phyloP scores from a whole-genome alignment of 495 filamentous ascomycete genomes.

The Xylaria longipes region DNA sequence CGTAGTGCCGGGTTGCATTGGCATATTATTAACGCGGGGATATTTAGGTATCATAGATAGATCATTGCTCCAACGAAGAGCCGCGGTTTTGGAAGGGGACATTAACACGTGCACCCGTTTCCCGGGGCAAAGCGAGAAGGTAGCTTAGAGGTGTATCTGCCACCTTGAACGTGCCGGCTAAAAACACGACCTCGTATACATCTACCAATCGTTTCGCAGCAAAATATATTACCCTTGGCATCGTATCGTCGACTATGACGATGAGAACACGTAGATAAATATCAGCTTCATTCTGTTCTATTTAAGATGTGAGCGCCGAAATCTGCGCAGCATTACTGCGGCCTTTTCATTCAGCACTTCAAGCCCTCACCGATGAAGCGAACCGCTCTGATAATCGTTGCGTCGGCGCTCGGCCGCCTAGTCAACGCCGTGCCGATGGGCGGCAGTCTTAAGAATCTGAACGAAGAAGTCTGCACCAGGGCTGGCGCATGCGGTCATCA shows the following conservation, averaged over 20 bases:
- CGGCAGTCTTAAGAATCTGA: conserved; percentile 17
- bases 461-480: conserved; percentile 16
- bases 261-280: conserved; percentile 9
- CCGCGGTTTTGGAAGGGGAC: background rate
- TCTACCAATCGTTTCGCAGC: conserved; percentile 2
- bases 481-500: conserved; percentile 15
- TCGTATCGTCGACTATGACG: background rate
- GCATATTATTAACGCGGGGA: background rate
- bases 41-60: too few relatives aligned
- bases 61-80: background rate
- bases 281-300: background rate
- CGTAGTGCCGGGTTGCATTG: background rate
- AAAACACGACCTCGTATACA: background rate
- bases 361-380: conserved; percentile 1
- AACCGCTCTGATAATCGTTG: background rate
- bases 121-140: background rate
- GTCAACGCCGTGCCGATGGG: conserved; percentile 16
- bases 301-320: background rate
- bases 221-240: conserved; percentile 9
- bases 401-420: background rate
- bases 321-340: background rate
- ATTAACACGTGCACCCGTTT: background rate
- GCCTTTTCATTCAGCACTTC: background rate
- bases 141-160: background rate
- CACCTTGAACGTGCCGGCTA: conserved; percentile 9